A percentile compares a stretch with the other conserved stretches of the same genome.
Conservation (phyloP, 2,329 filamentous ascomycete genomes). For the Alternaria rosae region DNA sequence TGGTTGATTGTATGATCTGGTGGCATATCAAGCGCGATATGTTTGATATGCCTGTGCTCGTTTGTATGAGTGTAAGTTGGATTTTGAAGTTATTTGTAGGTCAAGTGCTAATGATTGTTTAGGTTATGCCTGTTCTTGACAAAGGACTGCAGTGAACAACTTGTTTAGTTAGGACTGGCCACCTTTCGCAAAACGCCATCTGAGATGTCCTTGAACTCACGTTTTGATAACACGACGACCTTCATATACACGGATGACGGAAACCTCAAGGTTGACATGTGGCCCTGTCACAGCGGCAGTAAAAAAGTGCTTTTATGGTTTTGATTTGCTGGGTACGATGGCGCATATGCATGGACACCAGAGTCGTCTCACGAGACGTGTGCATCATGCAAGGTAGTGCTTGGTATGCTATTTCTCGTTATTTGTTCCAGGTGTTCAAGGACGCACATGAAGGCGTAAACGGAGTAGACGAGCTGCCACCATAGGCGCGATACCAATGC, state of each 20-base stretch:
- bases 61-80: slow-evolving; percentile 91
- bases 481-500: background rate
- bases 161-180: no score
- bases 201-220: background rate
- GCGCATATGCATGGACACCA: slow-evolving; percentile 1
- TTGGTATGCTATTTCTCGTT: slow-evolving; percentile 1
- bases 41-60: slow-evolving; percentile 98
- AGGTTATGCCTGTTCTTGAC: slow-evolving; percentile 45
- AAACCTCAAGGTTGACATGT: background rate
- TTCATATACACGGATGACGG: background rate
- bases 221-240: no score
- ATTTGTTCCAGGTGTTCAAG: background rate
- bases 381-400: background rate
- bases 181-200: no score
- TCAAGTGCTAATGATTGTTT: slow-evolving; percentile 8
- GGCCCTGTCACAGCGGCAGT: background rate
- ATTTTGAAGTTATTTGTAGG: background rate
- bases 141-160: slow-evolving; percentile 33
- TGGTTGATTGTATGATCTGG: slow-evolving; percentile 93
- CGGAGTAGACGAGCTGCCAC: background rate
- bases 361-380: background rate
- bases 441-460: background rate
- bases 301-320: slow-evolving; percentile 9
- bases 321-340: background rate
- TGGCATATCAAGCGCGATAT: slow-evolving; percentile 97